A percentile compares a stretch with the other conserved stretches of the same genome.
Evolutionary conservation across 371 early-diverging fungal genomes (phyloP).

Genomic region (Zopfochytrium polystomum): DNA sequence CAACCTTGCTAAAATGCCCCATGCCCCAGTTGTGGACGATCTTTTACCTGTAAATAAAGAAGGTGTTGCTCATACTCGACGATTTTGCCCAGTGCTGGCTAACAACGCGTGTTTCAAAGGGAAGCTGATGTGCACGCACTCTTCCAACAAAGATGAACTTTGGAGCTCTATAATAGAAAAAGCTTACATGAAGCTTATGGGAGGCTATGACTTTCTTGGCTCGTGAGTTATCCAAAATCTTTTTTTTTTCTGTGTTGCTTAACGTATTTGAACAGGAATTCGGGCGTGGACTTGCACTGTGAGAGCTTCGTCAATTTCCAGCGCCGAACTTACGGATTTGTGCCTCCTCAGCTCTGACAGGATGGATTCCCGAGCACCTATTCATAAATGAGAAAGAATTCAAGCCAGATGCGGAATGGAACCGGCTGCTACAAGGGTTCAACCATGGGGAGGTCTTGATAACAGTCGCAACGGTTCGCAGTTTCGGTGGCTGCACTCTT

Average conservation of each 20-base stretch:
- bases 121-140: slow-evolving; percentile 80
- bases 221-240: too few species aligned
- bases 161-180: slow-evolving; percentile 90
- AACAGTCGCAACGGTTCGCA: slow-evolving; percentile 28
- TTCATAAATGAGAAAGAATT: slow-evolving; percentile 74
- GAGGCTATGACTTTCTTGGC: slow-evolving; percentile 91
- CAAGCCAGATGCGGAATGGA: slow-evolving; percentile 69
- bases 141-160: slow-evolving; percentile 69
- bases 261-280: too few species aligned
- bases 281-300: slow-evolving; percentile 80
- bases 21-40: slow-evolving; percentile 77
- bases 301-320: background rate
- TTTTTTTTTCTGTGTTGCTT: too few species aligned
- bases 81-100: background rate
- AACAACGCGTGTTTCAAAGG: slow-evolving; percentile 20
- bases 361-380: slow-evolving; percentile 90
- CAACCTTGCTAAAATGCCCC: too few species aligned
- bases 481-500: slow-evolving; percentile 4
- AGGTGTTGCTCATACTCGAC: slow-evolving; percentile 37
- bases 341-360: slow-evolving; percentile 70
- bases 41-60: slow-evolving; percentile 72
- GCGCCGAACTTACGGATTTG: too few species aligned
- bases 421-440: slow-evolving; percentile 63
- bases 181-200: slow-evolving; percentile 91
- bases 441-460: slow-evolving; percentile 59